phyloP scores from a whole-genome alignment of 768 basidiomycete genomes.

The Boletus rubescentipes region DNA sequence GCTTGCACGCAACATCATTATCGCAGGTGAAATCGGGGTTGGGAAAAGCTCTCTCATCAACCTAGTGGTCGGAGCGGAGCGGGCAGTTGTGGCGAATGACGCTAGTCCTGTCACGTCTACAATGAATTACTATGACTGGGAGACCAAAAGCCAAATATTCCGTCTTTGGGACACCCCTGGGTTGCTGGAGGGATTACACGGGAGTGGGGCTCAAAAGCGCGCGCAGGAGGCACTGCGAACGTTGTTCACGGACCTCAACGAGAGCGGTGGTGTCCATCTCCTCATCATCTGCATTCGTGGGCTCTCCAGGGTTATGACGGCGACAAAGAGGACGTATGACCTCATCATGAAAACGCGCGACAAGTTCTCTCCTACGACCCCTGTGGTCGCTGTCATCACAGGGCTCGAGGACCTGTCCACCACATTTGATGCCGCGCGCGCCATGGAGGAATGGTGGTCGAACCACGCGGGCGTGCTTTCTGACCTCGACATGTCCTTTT shows the following conservation, averaged over 20 bases:
- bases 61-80: constrained; percentile 24
- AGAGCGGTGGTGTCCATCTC: constrained; percentile 24
- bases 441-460: constrained; percentile 42
- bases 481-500: constrained; percentile 30
- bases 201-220: constrained; percentile 16
- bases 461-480: constrained; percentile 29
- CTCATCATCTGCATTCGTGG: constrained; percentile 29
- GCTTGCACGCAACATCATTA: constrained; percentile 21
- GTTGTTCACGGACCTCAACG: constrained; percentile 22
- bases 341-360: constrained; percentile 16
- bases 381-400: constrained; percentile 31
- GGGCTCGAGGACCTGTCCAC: constrained; percentile 29
- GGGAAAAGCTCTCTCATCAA: constrained; percentile 32
- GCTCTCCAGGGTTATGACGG: constrained; percentile 12
- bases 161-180: constrained; percentile 34
- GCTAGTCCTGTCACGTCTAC: constrained; percentile 18
- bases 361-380: constrained; percentile 14
- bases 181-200: constrained; percentile 23
- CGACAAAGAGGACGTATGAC: constrained; percentile 20
- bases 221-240: constrained; percentile 20
- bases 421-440: constrained; percentile 1
- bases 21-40: constrained; percentile 28
- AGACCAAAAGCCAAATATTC: constrained; percentile 8
- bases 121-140: constrained; percentile 14
- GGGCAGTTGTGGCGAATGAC: constrained; percentile 15